phyloP scores from a whole-genome alignment of 345 rosid species.

The Brassica carinata region DNA sequence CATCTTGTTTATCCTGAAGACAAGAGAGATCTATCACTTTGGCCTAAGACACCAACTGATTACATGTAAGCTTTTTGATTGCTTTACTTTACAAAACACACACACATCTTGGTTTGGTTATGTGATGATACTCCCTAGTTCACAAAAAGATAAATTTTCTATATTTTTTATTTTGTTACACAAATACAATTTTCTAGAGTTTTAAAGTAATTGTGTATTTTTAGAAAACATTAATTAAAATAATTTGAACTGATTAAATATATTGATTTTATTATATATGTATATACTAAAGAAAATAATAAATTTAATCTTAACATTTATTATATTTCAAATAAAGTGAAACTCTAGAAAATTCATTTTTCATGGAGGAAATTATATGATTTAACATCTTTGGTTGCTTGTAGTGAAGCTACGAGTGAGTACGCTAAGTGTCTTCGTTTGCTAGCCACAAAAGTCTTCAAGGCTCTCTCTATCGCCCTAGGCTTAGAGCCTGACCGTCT shows the following conservation, averaged over 20 bases:
- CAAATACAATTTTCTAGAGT: too few relatives aligned
- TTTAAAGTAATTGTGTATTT: too few relatives aligned
- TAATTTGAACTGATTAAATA: too few relatives aligned
- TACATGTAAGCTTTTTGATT: constrained; percentile 59
- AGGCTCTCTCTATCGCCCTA: constrained; percentile 65
- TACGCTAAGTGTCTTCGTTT: constrained; percentile 76
- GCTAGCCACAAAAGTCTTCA: constrained; percentile 63
- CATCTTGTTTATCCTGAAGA: constrained; percentile 82
- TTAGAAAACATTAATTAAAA: too few relatives aligned
- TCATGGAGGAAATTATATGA: too few relatives aligned
- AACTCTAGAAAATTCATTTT: too few relatives aligned
- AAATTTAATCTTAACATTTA: too few relatives aligned
- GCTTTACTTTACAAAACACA: background rate
- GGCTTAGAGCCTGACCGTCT: constrained; percentile 85
- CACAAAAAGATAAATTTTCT: too few relatives aligned
- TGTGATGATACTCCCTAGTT: background rate
- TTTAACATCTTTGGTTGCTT: background rate
- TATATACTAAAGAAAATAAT: too few relatives aligned
- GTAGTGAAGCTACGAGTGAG: constrained; percentile 74
- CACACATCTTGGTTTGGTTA: constrained; percentile 11
- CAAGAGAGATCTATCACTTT: constrained; percentile 73
- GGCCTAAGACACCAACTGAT: constrained; percentile 82
- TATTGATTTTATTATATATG: too few relatives aligned
- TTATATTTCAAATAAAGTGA: too few relatives aligned
- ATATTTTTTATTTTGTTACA: too few relatives aligned